phyloP scores from a whole-genome alignment of 2,329 filamentous ascomycete genomes.

The Cordyceps javanica region DNA sequence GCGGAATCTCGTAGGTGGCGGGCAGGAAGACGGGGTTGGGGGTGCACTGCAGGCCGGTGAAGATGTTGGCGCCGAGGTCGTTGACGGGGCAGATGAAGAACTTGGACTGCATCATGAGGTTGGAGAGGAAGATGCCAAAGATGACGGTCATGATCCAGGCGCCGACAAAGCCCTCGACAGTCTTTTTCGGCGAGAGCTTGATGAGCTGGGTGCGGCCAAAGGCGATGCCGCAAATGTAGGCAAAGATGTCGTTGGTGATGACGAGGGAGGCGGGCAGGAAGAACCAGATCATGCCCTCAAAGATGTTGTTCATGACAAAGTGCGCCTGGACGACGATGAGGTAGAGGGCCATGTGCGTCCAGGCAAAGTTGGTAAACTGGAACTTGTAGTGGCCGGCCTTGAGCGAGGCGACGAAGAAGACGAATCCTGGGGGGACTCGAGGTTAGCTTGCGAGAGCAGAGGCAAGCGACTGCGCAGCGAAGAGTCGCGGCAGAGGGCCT shows the following conservation, averaged over 20 bases:
- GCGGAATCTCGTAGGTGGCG: constrained; percentile 65
- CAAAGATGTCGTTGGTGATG: constrained; percentile 98
- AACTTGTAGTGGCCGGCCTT: constrained; percentile 96
- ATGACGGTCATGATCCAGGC: constrained; percentile 94
- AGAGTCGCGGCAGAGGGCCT: neutral
- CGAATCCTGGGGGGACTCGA: constrained; percentile 65
- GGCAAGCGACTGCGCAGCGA: neutral
- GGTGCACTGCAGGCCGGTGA: constrained; percentile 82
- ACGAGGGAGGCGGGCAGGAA: constrained; percentile 91
- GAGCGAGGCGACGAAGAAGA: constrained; percentile 93
- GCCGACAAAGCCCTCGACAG: constrained; percentile 92
- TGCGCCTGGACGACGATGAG: constrained; percentile 96
- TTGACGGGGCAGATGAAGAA: constrained; percentile 99
- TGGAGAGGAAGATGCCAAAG: constrained; percentile 76
- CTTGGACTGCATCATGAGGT: constrained; percentile 80
- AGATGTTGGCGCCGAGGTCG: constrained; percentile 88
- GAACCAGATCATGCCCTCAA: constrained; percentile 99
- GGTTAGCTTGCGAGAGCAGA: constrained; percentile 15
- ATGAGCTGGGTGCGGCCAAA: constrained; percentile 96
- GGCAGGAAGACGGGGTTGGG: constrained; percentile 88
- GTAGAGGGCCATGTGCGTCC: constrained; percentile 99
- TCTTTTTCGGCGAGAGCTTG: constrained; percentile 98
- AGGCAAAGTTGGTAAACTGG: constrained; percentile 98
- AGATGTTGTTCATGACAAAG: constrained; percentile 99
- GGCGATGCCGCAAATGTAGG: constrained; percentile 94